Conservation (phyloP, 2,329 filamentous ascomycete species). For the Microcera coccophila region DNA sequence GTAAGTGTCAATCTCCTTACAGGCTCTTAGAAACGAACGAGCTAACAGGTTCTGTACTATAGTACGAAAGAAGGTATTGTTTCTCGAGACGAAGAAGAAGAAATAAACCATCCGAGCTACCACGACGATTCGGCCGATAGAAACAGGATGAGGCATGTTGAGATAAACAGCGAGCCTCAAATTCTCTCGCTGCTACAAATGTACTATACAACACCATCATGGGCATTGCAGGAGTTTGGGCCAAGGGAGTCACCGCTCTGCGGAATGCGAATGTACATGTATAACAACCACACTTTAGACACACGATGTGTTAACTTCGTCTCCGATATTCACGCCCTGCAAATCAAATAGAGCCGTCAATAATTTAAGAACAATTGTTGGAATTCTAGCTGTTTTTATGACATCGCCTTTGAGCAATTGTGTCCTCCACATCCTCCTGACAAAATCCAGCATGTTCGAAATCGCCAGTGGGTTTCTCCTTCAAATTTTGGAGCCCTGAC, state of each 20-base stretch:
- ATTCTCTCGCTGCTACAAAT: slow-evolving; percentile 6
- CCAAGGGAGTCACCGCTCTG: slow-evolving; percentile 12
- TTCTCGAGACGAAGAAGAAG: slow-evolving; percentile 87
- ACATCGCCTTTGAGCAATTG: neutral
- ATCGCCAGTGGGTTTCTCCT: too few relatives aligned
- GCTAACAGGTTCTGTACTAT: slow-evolving; percentile 8
- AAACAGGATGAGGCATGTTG: slow-evolving; percentile 4
- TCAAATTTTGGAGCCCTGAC: too few relatives aligned
- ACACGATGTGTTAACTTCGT: too few relatives aligned
- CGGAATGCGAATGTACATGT: slow-evolving; percentile 24
- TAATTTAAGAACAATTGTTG: neutral
- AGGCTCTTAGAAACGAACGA: neutral
- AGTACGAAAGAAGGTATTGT: slow-evolving; percentile 95
- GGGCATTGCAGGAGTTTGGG: slow-evolving; percentile 32
- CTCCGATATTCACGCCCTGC: too few relatives aligned
- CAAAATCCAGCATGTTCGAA: too few relatives aligned
- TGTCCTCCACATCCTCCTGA: neutral
- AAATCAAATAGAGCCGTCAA: too few relatives aligned
- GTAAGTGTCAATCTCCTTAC: slow-evolving; percentile 45
- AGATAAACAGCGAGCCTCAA: slow-evolving; percentile 10
- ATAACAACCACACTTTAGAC: slow-evolving; percentile 24
- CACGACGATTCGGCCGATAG: slow-evolving; percentile 12
- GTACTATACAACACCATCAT: slow-evolving; percentile 28
- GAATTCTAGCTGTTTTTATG: too few relatives aligned
- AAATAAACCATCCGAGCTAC: slow-evolving; percentile 41